phyloP scores from a whole-genome alignment of 441 rosid species.

The Biscutella laevigata region DNA sequence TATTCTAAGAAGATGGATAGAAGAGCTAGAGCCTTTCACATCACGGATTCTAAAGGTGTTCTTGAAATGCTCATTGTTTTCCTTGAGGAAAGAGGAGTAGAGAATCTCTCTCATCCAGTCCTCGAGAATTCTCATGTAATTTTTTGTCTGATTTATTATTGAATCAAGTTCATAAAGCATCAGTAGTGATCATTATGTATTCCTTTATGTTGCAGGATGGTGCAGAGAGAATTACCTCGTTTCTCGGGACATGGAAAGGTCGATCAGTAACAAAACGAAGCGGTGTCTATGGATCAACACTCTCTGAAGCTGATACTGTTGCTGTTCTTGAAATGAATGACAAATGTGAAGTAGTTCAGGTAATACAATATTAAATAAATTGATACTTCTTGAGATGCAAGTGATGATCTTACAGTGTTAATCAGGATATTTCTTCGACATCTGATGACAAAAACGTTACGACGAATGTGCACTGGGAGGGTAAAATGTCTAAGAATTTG shows the following conservation, averaged over 20 bases:
- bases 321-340: conserved; percentile 58
- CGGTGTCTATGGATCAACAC: conserved; percentile 82
- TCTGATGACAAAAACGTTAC: conserved; percentile 29
- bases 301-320: conserved; percentile 54
- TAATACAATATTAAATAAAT: no score
- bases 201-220: conserved; percentile 34
- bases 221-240: conserved; percentile 41
- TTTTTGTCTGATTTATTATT: not conserved
- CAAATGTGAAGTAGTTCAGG: conserved; percentile 58
- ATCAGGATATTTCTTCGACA: conserved; percentile 49
- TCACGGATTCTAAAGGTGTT: conserved; percentile 76
- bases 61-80: conserved; percentile 75
- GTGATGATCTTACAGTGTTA: no score
- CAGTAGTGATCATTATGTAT: not conserved
- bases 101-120: conserved; percentile 36
- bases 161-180: not conserved
- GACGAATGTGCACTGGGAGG: conserved; percentile 58
- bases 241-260: conserved; percentile 90
- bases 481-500: conserved; percentile 43
- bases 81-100: conserved; percentile 62
- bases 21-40: conserved; percentile 82
- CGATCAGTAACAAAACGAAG: conserved; percentile 69
- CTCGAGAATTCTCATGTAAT: conserved; percentile 40
- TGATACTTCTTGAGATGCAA: no score
- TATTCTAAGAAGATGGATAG: conserved; percentile 58